Base-by-base conservation (phyloP, 2,329 filamentous ascomycete genomes). In the Xylariaceae sp. region DNA sequence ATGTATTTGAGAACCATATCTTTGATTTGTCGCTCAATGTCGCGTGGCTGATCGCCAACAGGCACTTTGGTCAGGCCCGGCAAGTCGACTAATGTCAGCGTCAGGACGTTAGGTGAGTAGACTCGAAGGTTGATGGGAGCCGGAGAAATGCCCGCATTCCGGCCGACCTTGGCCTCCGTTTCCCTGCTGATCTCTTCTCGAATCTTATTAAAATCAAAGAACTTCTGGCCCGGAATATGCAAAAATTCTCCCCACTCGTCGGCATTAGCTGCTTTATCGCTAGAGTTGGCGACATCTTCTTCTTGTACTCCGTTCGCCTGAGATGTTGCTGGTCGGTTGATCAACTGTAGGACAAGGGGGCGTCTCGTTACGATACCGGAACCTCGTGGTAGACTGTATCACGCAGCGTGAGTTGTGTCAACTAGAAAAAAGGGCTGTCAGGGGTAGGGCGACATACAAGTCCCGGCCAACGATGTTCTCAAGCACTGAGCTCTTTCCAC, bases 1-100 rank as follows among this genome's bases (percentile, higher is more conserved):
- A 99, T 99, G 75, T 98, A 95, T 81, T 98, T 98, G 72, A 98
- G 79, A 39, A 99, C 94, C 92, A 99, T 98, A 70, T 98, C 95
- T 73, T 87, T 88, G 71, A 98, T 99, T 78, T 99, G 95, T 69
- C 87, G 86, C 82, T 98, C 94, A 69, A 98, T 98, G 79, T 98
- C 94, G 74, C 92, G 87, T 41, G 94, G 94, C 77, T 98, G 94
- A 73, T 98, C 94, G 67, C 94, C 94, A 33, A 98, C 93, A 7
- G 94, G 94, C 53, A 98, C 94, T 79, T 96, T 96, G 64, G 95
- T 99, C 72, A 99, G 79, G 75, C 95, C 95, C 43, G 95, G 95
- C 77, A 99, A 79, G 83, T 99, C 95, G 70, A 99, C 95, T 56
- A 99, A 83, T 6, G 95, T 99, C 67, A 99, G 83, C 55, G 96